phyloP scores from a whole-genome alignment of 2,329 filamentous ascomycete species.

The Aspergillus spinulosporus region DNA sequence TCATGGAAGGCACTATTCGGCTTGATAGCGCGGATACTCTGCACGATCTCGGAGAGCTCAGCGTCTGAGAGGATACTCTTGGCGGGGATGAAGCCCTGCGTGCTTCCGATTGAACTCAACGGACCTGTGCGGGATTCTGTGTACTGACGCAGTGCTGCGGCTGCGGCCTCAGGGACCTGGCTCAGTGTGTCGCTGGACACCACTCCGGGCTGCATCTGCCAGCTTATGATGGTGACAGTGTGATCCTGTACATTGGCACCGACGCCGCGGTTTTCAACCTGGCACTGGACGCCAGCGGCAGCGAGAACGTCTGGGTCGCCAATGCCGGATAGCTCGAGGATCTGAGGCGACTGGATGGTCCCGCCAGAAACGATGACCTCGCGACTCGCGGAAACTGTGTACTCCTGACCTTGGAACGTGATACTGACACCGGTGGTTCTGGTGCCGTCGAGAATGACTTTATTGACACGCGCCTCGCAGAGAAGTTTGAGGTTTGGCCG shows the following conservation, averaged over 20 bases:
- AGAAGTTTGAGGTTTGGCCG: constrained; percentile 51
- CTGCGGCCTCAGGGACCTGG: constrained; percentile 4
- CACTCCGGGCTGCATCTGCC: constrained; percentile 15
- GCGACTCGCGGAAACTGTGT: constrained; percentile 30
- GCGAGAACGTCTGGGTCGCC: constrained; percentile 49
- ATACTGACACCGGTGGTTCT: constrained; percentile 36
- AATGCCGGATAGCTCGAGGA: constrained; percentile 62
- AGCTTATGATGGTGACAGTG: constrained; percentile 13
- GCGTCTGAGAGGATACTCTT: constrained; percentile 2
- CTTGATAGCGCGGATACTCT: constrained; percentile 5
- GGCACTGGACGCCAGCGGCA: constrained; percentile 42
- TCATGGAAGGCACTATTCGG: constrained; percentile 2
- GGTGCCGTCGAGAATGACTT: constrained; percentile 20
- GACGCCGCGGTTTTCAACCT: constrained; percentile 46
- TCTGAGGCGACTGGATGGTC: constrained; percentile 56
- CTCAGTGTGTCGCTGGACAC: constrained; percentile 20
- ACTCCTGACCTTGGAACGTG: neutral
- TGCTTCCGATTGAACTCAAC: neutral
- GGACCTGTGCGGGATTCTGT: neutral
- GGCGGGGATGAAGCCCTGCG: constrained; percentile 10
- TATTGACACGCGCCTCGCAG: constrained; percentile 47
- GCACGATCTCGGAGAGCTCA: neutral
- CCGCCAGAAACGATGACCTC: constrained; percentile 64
- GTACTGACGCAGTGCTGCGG: neutral
- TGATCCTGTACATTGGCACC: constrained; percentile 54